These are phyloP conservation scores for Tilletia caries DNA, from an alignment of 1,284 basidiomycete genomes.

Conservation along the genomic window DNA sequence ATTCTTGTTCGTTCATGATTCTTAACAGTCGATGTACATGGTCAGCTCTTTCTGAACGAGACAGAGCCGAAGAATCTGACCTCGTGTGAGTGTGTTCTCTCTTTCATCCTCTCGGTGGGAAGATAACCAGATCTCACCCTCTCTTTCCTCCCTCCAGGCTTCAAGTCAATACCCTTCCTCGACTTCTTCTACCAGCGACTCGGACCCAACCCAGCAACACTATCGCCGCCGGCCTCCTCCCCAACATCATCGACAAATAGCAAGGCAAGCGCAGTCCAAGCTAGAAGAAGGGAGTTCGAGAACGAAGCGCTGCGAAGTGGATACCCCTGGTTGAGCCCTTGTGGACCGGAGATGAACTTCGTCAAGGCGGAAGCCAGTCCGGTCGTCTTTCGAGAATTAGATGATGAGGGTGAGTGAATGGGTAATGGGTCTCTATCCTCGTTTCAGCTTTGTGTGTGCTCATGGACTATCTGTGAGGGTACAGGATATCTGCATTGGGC, in stretches of 20 bases:
- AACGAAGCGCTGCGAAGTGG: not conserved
- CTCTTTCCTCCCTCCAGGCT: slow-evolving; percentile 10
- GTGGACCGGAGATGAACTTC: slow-evolving; percentile 21
- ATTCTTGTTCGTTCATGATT: not conserved
- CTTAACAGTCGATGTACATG: slow-evolving; percentile 20
- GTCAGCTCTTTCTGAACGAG: slow-evolving; percentile 20
- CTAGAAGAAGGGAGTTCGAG: not conserved
- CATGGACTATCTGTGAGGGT: not conserved
- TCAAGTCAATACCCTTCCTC: slow-evolving; percentile 21
- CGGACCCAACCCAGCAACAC: slow-evolving; percentile 11
- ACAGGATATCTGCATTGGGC: slow-evolving; percentile 15
- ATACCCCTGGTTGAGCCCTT: slow-evolving; percentile 18
- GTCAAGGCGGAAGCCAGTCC: slow-evolving; percentile 14
- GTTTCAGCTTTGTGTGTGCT: not conserved
- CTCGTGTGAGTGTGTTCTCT: not conserved
- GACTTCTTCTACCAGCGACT: slow-evolving; percentile 22
- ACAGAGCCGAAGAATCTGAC: slow-evolving; percentile 21
- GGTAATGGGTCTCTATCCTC: not conserved
- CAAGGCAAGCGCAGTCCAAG: not conserved
- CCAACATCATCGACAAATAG: not conserved
- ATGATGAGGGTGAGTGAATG: slow-evolving; percentile 8
- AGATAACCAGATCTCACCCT: too few relatives aligned
- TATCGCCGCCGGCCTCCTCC: not conserved
- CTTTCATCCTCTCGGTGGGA: not conserved
- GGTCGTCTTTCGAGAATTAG: slow-evolving; percentile 20